Percentiles rank a stretch among this genome's conserved stretches.
Evolutionary conservation across 2,329 filamentous ascomycete genomes (phyloP).

Genomic region (Claviceps monticola): DNA sequence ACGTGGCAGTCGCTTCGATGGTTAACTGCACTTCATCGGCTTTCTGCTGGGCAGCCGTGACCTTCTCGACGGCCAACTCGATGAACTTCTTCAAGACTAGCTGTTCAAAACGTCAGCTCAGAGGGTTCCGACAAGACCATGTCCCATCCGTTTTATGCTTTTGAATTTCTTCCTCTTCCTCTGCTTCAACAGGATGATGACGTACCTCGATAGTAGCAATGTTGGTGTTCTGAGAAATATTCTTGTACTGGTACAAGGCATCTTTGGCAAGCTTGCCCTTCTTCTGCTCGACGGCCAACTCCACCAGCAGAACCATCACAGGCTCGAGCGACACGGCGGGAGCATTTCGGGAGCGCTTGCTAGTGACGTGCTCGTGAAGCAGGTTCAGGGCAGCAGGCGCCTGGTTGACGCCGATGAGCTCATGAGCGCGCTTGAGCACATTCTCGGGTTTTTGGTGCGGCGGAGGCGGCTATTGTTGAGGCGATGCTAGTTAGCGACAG

Average conservation of each 20-base stretch:
- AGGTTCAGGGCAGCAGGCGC: slow-evolving; percentile 81
- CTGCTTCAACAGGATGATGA: slow-evolving; percentile 2
- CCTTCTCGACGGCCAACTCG: slow-evolving; percentile 89
- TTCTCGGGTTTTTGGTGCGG: slow-evolving; percentile 97
- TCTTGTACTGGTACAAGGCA: slow-evolving; percentile 98
- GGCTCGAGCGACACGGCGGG: slow-evolving; percentile 93
- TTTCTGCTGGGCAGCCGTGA: slow-evolving; percentile 88
- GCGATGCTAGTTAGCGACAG: neutral
- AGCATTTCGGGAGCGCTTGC: slow-evolving; percentile 93
- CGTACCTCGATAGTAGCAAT: slow-evolving; percentile 88
- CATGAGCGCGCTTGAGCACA: slow-evolving; percentile 94
- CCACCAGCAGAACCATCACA: slow-evolving; percentile 94
- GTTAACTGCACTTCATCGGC: slow-evolving; percentile 87
- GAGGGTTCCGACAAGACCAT: neutral
- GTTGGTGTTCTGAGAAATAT: slow-evolving; percentile 98
- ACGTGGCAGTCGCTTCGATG: slow-evolving; percentile 56
- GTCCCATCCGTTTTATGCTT: neutral
- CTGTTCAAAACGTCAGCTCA: slow-evolving; percentile 24
- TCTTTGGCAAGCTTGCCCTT: slow-evolving; percentile 99
- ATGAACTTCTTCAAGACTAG: slow-evolving; percentile 96
- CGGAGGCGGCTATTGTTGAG: slow-evolving; percentile 61
- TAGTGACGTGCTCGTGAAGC: slow-evolving; percentile 98
- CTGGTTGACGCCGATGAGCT: slow-evolving; percentile 97
- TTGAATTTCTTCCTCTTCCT: neutral
- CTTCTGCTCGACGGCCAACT: slow-evolving; percentile 90